Conservation (phyloP, 352 stramenopile species). For the Elongisporangium undulatum region DNA sequence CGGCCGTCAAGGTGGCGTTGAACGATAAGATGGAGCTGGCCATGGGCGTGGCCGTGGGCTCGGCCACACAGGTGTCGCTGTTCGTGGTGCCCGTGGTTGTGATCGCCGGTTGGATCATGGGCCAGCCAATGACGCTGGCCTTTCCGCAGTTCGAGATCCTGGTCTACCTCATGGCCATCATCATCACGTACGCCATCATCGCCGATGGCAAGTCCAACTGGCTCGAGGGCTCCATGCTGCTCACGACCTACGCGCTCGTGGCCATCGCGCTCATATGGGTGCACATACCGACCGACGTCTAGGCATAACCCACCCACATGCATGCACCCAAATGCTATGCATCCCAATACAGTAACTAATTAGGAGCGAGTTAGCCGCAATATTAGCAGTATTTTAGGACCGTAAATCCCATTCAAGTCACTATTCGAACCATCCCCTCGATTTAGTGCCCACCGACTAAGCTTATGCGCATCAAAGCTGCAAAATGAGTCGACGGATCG, state of each 20-base stretch:
- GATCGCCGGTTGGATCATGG: slow-evolving; percentile 92
- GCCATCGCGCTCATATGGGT: slow-evolving; percentile 80
- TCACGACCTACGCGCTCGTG: slow-evolving; percentile 90
- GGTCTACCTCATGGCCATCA: slow-evolving; percentile 94
- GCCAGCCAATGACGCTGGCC: slow-evolving; percentile 93
- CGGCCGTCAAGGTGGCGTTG: slow-evolving; percentile 94
- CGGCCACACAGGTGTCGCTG: slow-evolving; percentile 95
- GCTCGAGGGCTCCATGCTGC: slow-evolving; percentile 89
- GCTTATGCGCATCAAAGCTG: not conserved
- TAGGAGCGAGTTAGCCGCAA: not conserved
- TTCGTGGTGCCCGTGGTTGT: slow-evolving; percentile 96
- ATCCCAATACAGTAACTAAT: not conserved
- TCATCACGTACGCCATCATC: slow-evolving; percentile 94
- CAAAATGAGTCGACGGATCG: not conserved
- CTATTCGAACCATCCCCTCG: not conserved
- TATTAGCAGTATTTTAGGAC: not conserved
- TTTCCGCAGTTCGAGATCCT: slow-evolving; percentile 97
- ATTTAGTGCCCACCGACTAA: not conserved
- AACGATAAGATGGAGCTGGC: slow-evolving; percentile 99
- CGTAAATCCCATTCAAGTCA: not conserved
- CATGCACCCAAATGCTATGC: not conserved
- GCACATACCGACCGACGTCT: slow-evolving; percentile 46
- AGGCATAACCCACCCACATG: slow-evolving; percentile 8
- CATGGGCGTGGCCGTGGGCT: slow-evolving; percentile 97
- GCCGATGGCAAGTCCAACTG: slow-evolving; percentile 90